Evolutionary conservation across 2,329 filamentous ascomycete species (phyloP).

Genomic region (Eutypella sp.): DNA sequence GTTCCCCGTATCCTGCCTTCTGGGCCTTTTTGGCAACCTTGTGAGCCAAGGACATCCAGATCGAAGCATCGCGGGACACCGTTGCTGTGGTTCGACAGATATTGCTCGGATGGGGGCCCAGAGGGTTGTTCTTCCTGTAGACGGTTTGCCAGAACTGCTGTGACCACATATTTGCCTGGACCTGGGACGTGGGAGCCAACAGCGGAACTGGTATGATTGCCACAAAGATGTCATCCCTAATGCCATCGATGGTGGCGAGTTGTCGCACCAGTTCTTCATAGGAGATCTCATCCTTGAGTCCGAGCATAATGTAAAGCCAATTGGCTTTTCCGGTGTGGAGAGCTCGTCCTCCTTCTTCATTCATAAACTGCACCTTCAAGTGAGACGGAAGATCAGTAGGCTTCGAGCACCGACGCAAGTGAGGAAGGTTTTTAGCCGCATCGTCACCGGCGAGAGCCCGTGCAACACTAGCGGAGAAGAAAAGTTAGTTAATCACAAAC

Average conservation of each 20-base stretch:
- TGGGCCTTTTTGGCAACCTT: conserved; percentile 57
- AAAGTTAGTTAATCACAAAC: too few relatives aligned
- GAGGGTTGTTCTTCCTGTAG: conserved; percentile 82
- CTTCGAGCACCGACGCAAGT: conserved; percentile 74
- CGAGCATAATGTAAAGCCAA: conserved; percentile 55
- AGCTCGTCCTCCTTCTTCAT: conserved; percentile 50
- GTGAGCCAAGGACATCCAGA: conserved; percentile 65
- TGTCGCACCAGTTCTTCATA: conserved; percentile 46
- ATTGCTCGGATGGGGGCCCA: conserved; percentile 75
- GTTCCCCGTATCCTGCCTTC: conserved; percentile 56
- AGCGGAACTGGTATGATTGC: conserved; percentile 64
- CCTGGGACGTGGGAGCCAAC: conserved; percentile 67
- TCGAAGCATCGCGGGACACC: conserved; percentile 56
- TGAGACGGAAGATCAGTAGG: conserved; percentile 61
- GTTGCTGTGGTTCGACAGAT: conserved; percentile 66
- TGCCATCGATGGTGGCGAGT: conserved; percentile 44
- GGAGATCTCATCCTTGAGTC: conserved; percentile 46
- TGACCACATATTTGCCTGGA: conserved; percentile 71
- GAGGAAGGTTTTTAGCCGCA: conserved; percentile 60
- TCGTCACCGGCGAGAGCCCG: conserved; percentile 54
- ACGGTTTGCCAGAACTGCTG: conserved; percentile 77
- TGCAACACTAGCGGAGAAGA: conserved; percentile 41
- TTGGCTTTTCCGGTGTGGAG: conserved; percentile 57
- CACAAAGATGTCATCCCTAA: conserved; percentile 51
- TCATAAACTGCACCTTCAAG: conserved; percentile 58